phyloP scores from a whole-genome alignment of 2,329 filamentous ascomycete genomes.

The Alternaria sp. region DNA sequence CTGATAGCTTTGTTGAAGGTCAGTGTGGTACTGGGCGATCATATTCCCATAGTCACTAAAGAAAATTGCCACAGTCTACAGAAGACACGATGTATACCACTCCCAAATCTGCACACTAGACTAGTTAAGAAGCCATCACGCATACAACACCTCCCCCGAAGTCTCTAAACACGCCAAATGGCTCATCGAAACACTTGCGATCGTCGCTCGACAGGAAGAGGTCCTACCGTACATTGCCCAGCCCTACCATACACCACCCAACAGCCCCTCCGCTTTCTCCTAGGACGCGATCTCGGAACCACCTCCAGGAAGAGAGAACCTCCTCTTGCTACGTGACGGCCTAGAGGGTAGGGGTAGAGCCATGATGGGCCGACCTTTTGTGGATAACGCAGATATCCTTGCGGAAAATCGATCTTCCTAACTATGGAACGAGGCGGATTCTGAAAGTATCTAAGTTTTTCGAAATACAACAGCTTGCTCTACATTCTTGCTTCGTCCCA shows the following conservation, averaged over 20 bases:
- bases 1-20: too few relatives aligned
- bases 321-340: neutral
- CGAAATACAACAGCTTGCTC: neutral
- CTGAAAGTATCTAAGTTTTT: neutral
- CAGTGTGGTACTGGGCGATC: too few relatives aligned
- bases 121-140: neutral
- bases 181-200: constrained; percentile 1
- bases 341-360: neutral
- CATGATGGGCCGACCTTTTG: neutral
- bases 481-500: neutral
- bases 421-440: neutral
- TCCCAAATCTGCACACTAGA: neutral
- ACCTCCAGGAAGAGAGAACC: neutral
- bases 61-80: neutral
- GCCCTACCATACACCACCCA: neutral
- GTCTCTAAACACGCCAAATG: neutral
- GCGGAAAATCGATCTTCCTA: neutral
- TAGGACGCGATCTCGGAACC: constrained; percentile 1
- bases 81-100: neutral
- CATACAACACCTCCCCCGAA: neutral
- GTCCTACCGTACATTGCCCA: neutral
- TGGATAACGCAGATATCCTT: neutral
- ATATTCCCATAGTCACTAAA: neutral
- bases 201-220: neutral
- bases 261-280: neutral